Evolutionary conservation across 306 rosid species (phyloP).

Genomic region (Hippophae gyantsensis): DNA sequence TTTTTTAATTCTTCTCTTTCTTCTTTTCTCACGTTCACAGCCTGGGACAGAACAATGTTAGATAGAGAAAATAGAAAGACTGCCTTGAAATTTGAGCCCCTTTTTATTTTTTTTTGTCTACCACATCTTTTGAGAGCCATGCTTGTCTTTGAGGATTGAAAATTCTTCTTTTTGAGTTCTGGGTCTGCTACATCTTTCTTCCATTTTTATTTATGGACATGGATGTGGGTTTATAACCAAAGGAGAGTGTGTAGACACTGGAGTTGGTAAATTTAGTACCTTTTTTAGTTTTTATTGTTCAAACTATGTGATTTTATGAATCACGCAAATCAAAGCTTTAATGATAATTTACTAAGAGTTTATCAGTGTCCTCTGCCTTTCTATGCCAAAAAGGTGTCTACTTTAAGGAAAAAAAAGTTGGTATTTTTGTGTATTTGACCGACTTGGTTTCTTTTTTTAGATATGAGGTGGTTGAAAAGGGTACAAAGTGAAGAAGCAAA

Average conservation of each 20-base stretch:
- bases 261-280: constrained; percentile 16
- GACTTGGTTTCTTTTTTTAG: constrained; percentile 26
- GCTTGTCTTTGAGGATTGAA: constrained; percentile 54
- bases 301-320: constrained; percentile 40
- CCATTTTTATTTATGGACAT: background rate
- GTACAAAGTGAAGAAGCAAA: constrained; percentile 18
- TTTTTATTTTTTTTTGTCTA: constrained; percentile 11
- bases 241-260: constrained; percentile 12
- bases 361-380: constrained; percentile 23
- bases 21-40: constrained; percentile 30
- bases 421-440: constrained; percentile 23
- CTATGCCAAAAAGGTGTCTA: constrained; percentile 22
- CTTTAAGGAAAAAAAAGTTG: constrained; percentile 23
- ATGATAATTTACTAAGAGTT: constrained; percentile 36
- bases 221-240: constrained; percentile 26
- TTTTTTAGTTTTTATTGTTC: constrained; percentile 23
- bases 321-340: constrained; percentile 54
- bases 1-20: constrained; percentile 25
- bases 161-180: constrained; percentile 31
- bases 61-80: constrained; percentile 27
- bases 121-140: constrained; percentile 83
- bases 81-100: constrained; percentile 62
- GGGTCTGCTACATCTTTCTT: constrained; percentile 27
- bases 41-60: constrained; percentile 35
- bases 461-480: constrained; percentile 30